These are phyloP conservation scores for Aspergillus floridensis DNA, from an alignment of 2,329 filamentous ascomycete genomes.

Conservation along the genomic window DNA sequence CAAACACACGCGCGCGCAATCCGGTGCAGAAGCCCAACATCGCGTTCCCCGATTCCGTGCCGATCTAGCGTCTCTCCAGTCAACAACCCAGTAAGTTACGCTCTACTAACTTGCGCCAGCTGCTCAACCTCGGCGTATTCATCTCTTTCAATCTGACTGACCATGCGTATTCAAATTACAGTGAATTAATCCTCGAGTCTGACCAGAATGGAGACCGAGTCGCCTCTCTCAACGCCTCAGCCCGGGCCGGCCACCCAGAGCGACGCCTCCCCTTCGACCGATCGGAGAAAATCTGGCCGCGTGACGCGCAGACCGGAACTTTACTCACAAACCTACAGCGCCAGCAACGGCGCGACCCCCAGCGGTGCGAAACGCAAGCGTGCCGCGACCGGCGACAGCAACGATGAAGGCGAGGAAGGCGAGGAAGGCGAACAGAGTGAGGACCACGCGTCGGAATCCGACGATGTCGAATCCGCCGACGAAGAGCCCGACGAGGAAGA, in stretches of 20 bases:
- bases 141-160: not conserved
- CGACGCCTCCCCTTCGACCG: constrained; percentile 26
- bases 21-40: constrained; percentile 10
- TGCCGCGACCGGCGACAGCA: constrained; percentile 34
- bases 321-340: constrained; percentile 40
- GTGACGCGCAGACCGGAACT: constrained; percentile 43
- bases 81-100: constrained; percentile 18
- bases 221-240: constrained; percentile 21
- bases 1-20: constrained; percentile 16
- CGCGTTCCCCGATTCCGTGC: constrained; percentile 13
- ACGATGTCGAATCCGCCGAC: constrained; percentile 38
- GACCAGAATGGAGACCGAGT: constrained; percentile 23
- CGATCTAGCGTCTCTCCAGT: constrained; percentile 6
- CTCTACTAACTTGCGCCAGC: not conserved
- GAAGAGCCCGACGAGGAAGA: constrained; percentile 51
- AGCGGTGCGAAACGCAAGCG: constrained; percentile 52
- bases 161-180: not conserved
- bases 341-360: constrained; percentile 22
- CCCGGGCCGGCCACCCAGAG: constrained; percentile 15
- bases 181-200: constrained; percentile 4
- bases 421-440: constrained; percentile 23
- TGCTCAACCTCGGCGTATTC: too few relatives aligned
- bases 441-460: constrained; percentile 37
- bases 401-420: constrained; percentile 35
- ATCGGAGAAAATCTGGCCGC: constrained; percentile 47